A percentile compares a stretch with the other conserved stretches of the same genome.
phyloP scores from a whole-genome alignment of 2,329 filamentous ascomycete species.

The Incumbomyces lentus region DNA sequence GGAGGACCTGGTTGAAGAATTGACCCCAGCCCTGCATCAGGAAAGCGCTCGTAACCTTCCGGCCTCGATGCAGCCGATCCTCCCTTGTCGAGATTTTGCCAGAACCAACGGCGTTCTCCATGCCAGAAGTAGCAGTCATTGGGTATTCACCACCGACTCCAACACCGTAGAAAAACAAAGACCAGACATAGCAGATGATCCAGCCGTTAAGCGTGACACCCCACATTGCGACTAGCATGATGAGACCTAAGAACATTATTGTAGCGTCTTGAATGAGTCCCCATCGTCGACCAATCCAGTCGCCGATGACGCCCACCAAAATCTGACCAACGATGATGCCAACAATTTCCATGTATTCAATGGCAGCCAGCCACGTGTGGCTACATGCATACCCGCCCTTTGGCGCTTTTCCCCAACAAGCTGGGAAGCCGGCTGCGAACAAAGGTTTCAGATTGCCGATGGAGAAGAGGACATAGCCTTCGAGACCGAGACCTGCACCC shows the following conservation, averaged over 20 bases:
- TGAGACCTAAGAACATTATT: constrained; percentile 87
- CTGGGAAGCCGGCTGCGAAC: constrained; percentile 62
- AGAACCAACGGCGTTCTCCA: constrained; percentile 79
- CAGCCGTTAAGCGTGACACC: constrained; percentile 78
- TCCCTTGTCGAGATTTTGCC: constrained; percentile 83
- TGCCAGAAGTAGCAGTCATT: constrained; percentile 90
- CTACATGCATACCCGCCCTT: constrained; percentile 43
- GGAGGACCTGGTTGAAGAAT: constrained; percentile 80
- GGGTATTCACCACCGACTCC: constrained; percentile 55
- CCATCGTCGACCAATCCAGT: constrained; percentile 79
- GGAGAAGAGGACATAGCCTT: constrained; percentile 93
- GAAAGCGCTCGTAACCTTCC: constrained; percentile 91
- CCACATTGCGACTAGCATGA: constrained; percentile 90
- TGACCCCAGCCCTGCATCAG: constrained; percentile 99
- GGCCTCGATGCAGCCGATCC: constrained; percentile 87
- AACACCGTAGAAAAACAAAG: constrained; percentile 79
- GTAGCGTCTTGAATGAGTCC: constrained; percentile 89
- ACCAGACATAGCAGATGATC: constrained; percentile 96
- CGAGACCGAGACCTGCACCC: constrained; percentile 80
- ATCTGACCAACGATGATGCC: constrained; percentile 95
- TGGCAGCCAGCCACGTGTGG: constrained; percentile 67
- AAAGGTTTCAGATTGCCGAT: constrained; percentile 86
- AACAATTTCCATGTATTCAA: constrained; percentile 85
- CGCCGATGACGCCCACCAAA: constrained; percentile 68
- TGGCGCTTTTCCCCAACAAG: constrained; percentile 57